These are phyloP conservation scores for Guadua angustifolia DNA, from an alignment of 176 grass and related monocot genomes.

Conservation along the genomic window DNA sequence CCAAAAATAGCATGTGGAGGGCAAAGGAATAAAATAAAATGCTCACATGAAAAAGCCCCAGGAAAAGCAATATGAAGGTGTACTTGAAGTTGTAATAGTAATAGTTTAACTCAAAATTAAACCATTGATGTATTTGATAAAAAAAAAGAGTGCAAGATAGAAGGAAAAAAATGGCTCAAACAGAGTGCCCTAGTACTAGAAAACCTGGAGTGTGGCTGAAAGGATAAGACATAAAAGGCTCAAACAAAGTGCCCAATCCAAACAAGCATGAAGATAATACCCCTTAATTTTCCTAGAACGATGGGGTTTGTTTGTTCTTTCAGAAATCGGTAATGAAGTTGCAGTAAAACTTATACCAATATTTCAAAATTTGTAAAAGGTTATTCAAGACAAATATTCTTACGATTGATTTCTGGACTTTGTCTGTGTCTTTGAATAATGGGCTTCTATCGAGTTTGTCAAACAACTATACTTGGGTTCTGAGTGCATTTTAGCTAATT, in stretches of 20 bases:
- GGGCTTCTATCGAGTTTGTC: not conserved
- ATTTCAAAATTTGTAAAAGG: not conserved
- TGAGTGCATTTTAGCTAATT: not conserved
- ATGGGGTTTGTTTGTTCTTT: not conserved
- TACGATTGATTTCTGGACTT: not conserved
- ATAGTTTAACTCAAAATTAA: slow-evolving; percentile 12
- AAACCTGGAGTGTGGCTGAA: not conserved
- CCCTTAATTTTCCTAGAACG: not conserved
- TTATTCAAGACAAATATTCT: not conserved
- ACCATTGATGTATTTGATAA: not conserved
- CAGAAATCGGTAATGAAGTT: no score
- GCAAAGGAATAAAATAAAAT: not conserved
- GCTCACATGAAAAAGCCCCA: not conserved
- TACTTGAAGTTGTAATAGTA: not conserved
- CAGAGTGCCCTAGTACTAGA: not conserved
- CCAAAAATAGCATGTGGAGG: not conserved
- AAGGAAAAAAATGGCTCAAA: slow-evolving; percentile 15
- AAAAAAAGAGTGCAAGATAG: not conserved
- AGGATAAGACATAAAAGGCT: slow-evolving; percentile 11
- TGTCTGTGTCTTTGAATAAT: not conserved
- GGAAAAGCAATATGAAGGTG: not conserved
- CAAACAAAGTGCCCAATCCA: slow-evolving; percentile 6
- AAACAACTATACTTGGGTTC: not conserved
- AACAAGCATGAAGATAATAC: slow-evolving; percentile 6
- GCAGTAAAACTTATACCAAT: not conserved